Conservation (phyloP, 2,329 filamentous ascomycete genomes). For the Diaporthe helianthi region DNA sequence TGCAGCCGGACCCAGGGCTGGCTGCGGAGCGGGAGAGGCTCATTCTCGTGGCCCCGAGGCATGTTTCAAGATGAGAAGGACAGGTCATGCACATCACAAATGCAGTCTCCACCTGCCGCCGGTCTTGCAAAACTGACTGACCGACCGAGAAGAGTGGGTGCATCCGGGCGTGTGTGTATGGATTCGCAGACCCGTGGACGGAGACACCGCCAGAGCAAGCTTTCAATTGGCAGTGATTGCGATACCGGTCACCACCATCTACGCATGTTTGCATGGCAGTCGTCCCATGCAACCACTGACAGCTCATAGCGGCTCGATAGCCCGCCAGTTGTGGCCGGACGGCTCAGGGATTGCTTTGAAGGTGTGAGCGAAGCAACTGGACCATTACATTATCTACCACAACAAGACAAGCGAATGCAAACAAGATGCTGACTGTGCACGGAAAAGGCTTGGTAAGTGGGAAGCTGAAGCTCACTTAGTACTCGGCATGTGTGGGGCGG, state of each 20-base stretch:
- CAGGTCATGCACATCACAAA: not conserved
- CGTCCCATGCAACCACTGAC: constrained; percentile 3
- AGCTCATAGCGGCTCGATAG: not conserved
- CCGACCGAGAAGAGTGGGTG: not conserved
- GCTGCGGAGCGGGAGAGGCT: not conserved
- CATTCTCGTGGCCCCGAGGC: constrained; percentile 2
- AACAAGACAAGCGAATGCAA: constrained; percentile 26
- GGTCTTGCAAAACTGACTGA: not conserved
- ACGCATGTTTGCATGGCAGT: not conserved
- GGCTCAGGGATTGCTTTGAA: not conserved
- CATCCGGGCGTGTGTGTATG: not conserved
- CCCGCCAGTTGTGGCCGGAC: not conserved
- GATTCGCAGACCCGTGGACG: not conserved
- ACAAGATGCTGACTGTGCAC: constrained; percentile 35
- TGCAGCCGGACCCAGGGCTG: not conserved
- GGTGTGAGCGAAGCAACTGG: constrained; percentile 1
- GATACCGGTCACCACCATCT: not conserved
- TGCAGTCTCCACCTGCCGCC: not conserved
- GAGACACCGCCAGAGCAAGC: not conserved
- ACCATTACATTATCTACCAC: not conserved
- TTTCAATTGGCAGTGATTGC: not conserved
- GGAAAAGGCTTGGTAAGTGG: constrained; percentile 28
- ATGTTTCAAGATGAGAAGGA: constrained; percentile 12
- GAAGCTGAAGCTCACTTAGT: not conserved
- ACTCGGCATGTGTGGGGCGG: not conserved